phyloP scores from a whole-genome alignment of 2,329 filamentous ascomycete genomes.

The Penicillium sclerotigenum region DNA sequence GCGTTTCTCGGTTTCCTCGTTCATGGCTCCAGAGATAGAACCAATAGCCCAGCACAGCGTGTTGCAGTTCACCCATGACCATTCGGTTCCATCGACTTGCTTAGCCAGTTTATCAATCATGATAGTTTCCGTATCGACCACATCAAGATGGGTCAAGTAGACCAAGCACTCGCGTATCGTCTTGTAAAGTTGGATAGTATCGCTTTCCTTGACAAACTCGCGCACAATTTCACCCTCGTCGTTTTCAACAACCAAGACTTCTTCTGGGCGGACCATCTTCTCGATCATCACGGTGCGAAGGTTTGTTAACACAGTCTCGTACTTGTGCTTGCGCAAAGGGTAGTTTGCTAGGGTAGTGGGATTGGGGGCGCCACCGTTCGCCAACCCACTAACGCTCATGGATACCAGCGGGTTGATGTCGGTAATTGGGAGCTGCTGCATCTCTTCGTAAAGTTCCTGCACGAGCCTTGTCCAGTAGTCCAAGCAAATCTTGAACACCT shows the following conservation, averaged over 20 bases:
- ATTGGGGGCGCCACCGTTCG: conserved; percentile 80
- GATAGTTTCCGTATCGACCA: conserved; percentile 95
- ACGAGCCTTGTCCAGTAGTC: conserved; percentile 99
- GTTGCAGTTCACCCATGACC: conserved; percentile 99
- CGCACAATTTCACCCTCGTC: conserved; percentile 98
- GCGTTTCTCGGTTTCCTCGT: conserved; percentile 97
- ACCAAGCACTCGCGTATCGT: conserved; percentile 96
- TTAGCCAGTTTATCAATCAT: conserved; percentile 98
- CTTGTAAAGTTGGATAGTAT: conserved; percentile 99
- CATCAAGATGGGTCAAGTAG: conserved; percentile 94
- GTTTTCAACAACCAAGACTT: conserved; percentile 98
- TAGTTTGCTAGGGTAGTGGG: conserved; percentile 83
- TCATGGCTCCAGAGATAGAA: conserved; percentile 98
- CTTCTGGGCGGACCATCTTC: conserved; percentile 98
- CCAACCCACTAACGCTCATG: conserved; percentile 67
- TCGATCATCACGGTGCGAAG: conserved; percentile 98
- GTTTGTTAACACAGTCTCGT: conserved; percentile 89
- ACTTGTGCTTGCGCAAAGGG: conserved; percentile 95
- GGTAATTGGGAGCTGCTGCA: conserved; percentile 91
- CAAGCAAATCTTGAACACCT: conserved; percentile 98
- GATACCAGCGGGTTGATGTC: conserved; percentile 87
- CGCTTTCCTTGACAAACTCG: conserved; percentile 98
- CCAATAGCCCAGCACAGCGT: conserved; percentile 99
- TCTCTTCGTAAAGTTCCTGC: conserved; percentile 96
- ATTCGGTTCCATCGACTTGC: conserved; percentile 92